Base-by-base conservation (phyloP, 768 basidiomycete genomes). In the Suillus paluster region DNA sequence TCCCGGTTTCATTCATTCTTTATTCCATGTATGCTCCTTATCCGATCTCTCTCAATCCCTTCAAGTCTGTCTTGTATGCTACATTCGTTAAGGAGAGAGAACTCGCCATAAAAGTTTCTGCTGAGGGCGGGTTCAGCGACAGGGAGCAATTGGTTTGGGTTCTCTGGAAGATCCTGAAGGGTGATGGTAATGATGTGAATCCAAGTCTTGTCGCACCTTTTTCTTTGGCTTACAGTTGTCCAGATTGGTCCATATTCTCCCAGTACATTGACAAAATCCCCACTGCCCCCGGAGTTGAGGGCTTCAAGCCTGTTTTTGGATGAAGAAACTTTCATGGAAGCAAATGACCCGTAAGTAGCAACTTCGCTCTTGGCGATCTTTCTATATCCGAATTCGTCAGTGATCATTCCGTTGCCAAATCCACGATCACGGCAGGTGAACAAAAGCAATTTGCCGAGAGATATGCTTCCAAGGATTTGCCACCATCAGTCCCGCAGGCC, bases 121-220 rank as follows among this genome's bases (percentile, higher is more conserved):
- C 68, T 10, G 71, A 79, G 38, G 79, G 78, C 58, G 80, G 83
- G 30, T 80, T 81, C 62, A 81, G 84, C 60, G 80, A 81, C 56
- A 91, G 86, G 71, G 91, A 92, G 70, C 91, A 91, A 68, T 78
- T 93, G 54, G 89, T 92, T 42, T 93, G 91, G 90, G 91, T 93
- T 48, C 79, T 93, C 63, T 93, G 91, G 91, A 93, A 93, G 77
- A 90, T 93, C 60, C 77, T 93, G 59, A 90, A 86, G 72, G 92
- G 91, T 57, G 90, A 92, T 71, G 91, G 91, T 21, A 87, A 86
- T 63, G 91, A 93, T 80, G 91, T 92, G 64, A 67, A 38, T 60
- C 41, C 23, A n/a, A n/a, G 25, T 59, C 50, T 57, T 14, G 4
- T 19, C 53, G 14, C 15, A 59, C 55, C 52, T 19, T 64, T 42